phyloP scores from a whole-genome alignment of 495 filamentous ascomycete species.

The Xylaria curta region DNA sequence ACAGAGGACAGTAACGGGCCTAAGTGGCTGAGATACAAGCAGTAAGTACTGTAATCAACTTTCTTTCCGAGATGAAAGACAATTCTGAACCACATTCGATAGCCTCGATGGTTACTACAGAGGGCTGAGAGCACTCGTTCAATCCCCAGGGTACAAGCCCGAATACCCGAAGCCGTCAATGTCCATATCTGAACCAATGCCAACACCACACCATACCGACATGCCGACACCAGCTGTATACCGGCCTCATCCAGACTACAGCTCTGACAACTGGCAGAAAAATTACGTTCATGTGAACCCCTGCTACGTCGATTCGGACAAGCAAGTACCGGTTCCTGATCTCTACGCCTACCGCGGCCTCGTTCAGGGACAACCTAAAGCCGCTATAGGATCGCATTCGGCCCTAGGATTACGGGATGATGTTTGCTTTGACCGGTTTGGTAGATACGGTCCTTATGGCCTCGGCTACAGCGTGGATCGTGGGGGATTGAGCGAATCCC shows the following conservation, averaged over 20 bases:
- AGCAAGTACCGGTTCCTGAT: conserved; percentile 64
- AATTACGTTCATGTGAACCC: conserved; percentile 69
- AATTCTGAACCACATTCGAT: conserved; percentile 22
- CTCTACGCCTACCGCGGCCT: conserved; percentile 75
- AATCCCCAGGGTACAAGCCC: conserved; percentile 66
- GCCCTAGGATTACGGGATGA: conserved; percentile 80
- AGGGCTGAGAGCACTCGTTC: conserved; percentile 72
- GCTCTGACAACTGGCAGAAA: conserved; percentile 61
- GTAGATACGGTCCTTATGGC: conserved; percentile 88
- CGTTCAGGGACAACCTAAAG: conserved; percentile 78
- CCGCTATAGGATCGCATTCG: conserved; percentile 79
- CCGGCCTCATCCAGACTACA: conserved; percentile 72
- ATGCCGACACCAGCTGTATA: conserved; percentile 65
- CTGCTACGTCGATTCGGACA: conserved; percentile 76
- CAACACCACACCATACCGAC: conserved; percentile 42
- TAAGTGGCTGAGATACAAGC: conserved; percentile 50
- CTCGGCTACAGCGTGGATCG: conserved; percentile 76
- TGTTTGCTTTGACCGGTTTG: conserved; percentile 93
- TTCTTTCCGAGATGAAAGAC: background rate
- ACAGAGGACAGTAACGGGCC: conserved; percentile 33
- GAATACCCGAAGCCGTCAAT: conserved; percentile 70
- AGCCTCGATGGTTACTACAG: conserved; percentile 79
- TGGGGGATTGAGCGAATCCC: conserved; percentile 78
- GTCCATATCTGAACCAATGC: conserved; percentile 39
- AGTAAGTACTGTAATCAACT: conserved; percentile 42